These are phyloP conservation scores for Candida gorgasii DNA, from an alignment of 805 yeast species.

Conservation along the genomic window DNA sequence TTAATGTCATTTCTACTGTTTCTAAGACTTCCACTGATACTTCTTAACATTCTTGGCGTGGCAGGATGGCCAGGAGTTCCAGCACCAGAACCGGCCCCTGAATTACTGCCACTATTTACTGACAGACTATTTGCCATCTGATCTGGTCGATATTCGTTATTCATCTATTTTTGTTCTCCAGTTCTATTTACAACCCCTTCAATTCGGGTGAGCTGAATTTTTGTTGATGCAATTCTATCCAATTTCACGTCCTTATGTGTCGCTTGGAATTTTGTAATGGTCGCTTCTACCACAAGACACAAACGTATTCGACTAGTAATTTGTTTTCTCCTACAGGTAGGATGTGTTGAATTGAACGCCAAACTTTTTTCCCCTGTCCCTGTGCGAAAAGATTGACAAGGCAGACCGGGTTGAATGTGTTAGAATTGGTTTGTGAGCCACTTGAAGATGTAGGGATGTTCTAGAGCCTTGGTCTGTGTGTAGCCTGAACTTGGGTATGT, in stretches of 20 bases:
- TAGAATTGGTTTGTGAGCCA: no score
- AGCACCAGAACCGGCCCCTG: no score
- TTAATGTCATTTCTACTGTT: slow-evolving; percentile 16
- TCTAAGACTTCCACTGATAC: slow-evolving; percentile 45
- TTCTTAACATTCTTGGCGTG: slow-evolving; percentile 68
- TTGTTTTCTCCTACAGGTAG: no score
- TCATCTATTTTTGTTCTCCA: neutral
- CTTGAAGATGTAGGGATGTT: no score
- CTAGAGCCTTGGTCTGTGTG: neutral
- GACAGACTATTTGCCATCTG: neutral
- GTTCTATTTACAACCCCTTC: no score
- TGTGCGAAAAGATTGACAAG: neutral
- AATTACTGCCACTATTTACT: no score
- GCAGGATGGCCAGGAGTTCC: slow-evolving; percentile 49
- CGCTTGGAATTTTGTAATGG: neutral
- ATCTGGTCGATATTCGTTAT: slow-evolving; percentile 4
- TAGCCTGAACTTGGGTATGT: no score
- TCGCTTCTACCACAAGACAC: neutral
- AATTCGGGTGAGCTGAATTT: no score
- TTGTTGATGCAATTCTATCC: no score
- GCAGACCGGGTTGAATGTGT: neutral
- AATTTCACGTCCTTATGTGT: no score
- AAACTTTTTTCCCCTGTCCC: slow-evolving; percentile 1
- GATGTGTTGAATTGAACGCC: slow-evolving; percentile 5
- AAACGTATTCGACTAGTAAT: no score